These are phyloP conservation scores for Stachybotrys chartarum DNA, from an alignment of 2,329 filamentous ascomycete species.

Conservation along the genomic window DNA sequence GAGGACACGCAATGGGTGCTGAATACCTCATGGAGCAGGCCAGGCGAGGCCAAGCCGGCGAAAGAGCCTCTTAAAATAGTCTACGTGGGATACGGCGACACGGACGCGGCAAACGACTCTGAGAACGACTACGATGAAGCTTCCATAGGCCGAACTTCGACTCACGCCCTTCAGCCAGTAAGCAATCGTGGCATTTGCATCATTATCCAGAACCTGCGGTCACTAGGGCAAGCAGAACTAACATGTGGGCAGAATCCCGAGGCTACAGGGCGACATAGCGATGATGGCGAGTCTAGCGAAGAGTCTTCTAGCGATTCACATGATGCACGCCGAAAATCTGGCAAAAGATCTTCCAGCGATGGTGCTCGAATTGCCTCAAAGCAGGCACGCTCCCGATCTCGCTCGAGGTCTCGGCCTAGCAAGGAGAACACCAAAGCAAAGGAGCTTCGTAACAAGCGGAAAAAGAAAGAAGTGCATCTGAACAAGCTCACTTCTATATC, in stretches of 20 bases:
- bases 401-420: conserved; percentile 19
- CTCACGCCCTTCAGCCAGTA: not conserved
- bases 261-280: conserved; percentile 5
- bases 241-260: not conserved
- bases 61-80: conserved; percentile 48
- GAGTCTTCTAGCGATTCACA: conserved; percentile 17
- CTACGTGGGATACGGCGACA: conserved; percentile 46
- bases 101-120: conserved; percentile 33
- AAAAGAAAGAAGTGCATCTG: conserved; percentile 60
- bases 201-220: not conserved
- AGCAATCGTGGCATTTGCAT: not conserved
- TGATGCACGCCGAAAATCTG: conserved; percentile 14
- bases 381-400: conserved; percentile 22
- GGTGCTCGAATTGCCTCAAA: not conserved
- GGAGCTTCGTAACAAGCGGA: conserved; percentile 50
- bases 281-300: conserved; percentile 17
- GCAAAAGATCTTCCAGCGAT: conserved; percentile 6
- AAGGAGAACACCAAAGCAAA: conserved; percentile 25
- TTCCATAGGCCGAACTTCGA: conserved; percentile 23
- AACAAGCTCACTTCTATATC: conserved; percentile 58
- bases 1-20: conserved; percentile 74
- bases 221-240: not conserved
- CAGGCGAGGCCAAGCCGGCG: conserved; percentile 17
- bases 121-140: conserved; percentile 22
- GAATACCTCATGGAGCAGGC: conserved; percentile 33